phyloP scores from a whole-genome alignment of 345 rosid genomes.

The Hibiscus mutabilis region DNA sequence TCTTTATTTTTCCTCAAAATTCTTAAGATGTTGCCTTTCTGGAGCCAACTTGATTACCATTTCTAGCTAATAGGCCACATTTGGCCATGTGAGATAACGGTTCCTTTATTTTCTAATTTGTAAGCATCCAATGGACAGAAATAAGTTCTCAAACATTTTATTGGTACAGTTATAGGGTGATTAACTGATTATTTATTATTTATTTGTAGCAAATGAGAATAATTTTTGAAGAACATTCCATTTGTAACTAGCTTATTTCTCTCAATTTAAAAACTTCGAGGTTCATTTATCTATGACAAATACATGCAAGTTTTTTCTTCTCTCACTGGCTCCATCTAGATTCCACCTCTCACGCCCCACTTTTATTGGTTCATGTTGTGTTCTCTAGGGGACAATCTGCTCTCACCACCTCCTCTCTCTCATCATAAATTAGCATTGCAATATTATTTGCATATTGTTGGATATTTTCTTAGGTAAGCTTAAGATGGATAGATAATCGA shows the following conservation, averaged over 20 bases:
- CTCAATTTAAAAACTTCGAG: neutral
- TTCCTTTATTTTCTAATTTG: neutral
- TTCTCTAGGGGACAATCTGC: no score
- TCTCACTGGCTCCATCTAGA: neutral
- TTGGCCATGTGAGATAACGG: neutral
- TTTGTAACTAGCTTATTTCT: neutral
- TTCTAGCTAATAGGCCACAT: neutral
- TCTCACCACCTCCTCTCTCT: neutral
- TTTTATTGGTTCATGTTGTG: neutral
- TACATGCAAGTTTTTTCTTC: neutral
- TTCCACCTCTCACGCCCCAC: neutral
- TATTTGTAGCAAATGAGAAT: neutral
- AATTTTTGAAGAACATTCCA: neutral
- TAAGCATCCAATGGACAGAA: neutral
- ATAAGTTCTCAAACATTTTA: neutral
- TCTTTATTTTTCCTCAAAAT: neutral
- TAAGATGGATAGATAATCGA: neutral
- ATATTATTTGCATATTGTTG: neutral
- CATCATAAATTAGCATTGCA: neutral
- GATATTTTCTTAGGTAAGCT: neutral
- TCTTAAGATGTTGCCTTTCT: neutral
- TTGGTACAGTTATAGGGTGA: neutral
- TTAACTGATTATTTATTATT: neutral
- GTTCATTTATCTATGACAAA: neutral
- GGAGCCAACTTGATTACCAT: neutral